phyloP scores from a whole-genome alignment of 1,284 basidiomycete species.

The Taiwanofungus camphoratus region DNA sequence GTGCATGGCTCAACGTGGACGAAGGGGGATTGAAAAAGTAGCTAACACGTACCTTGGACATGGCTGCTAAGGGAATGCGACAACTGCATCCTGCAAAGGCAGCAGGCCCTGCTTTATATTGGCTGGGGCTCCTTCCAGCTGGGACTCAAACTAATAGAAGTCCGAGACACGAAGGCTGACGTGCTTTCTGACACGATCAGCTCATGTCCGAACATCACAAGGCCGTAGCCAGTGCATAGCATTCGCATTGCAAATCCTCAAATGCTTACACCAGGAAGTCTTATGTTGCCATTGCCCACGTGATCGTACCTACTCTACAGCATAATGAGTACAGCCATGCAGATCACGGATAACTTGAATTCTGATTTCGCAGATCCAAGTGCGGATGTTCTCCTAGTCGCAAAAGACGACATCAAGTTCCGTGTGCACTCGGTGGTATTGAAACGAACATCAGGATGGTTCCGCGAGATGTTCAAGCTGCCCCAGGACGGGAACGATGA shows the following conservation, averaged over 20 bases:
- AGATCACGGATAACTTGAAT: slow-evolving; percentile 28
- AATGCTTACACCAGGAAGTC: too few relatives aligned
- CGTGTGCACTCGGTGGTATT: slow-evolving; percentile 48
- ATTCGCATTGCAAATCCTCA: too few relatives aligned
- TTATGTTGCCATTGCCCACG: too few relatives aligned
- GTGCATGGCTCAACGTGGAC: not conserved
- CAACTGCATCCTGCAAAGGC: not conserved
- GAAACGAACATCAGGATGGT: slow-evolving; percentile 51
- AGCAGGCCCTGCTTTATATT: too few relatives aligned
- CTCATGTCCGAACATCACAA: too few relatives aligned
- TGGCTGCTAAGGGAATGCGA: not conserved
- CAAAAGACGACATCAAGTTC: slow-evolving; percentile 40
- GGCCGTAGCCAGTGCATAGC: too few relatives aligned
- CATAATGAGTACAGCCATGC: too few relatives aligned
- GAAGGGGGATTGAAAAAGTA: not conserved
- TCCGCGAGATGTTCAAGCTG: slow-evolving; percentile 47
- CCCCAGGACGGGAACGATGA: slow-evolving; percentile 32
- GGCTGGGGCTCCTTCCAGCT: too few relatives aligned
- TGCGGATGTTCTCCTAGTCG: slow-evolving; percentile 40
- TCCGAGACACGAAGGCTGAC: too few relatives aligned
- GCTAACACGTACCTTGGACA: slow-evolving; percentile 13
- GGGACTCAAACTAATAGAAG: too few relatives aligned
- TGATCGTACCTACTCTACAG: too few relatives aligned
- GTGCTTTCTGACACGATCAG: too few relatives aligned
- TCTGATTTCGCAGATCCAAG: slow-evolving; percentile 37